A percentile compares a stretch with the other conserved stretches of the same genome.
These are phyloP conservation scores for Neurospora sp. DNA, from an alignment of 495 filamentous ascomycete genomes.

Conservation along the genomic window DNA sequence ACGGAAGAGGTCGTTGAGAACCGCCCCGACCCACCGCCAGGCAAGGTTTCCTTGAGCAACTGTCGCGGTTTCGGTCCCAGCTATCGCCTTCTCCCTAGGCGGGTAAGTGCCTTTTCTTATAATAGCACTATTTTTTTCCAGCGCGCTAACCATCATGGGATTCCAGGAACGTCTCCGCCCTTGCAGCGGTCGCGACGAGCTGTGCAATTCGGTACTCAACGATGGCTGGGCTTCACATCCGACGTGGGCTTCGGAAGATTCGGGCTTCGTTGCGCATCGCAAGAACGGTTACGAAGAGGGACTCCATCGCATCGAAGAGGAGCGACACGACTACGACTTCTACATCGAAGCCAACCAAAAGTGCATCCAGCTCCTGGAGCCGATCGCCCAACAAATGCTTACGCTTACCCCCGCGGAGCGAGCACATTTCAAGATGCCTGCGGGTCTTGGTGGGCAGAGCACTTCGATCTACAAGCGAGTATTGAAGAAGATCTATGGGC, in stretches of 20 bases:
- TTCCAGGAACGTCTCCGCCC: constrained; percentile 64
- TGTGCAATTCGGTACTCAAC: constrained; percentile 85
- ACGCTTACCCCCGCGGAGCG: constrained; percentile 63
- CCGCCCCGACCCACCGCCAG: constrained; percentile 57
- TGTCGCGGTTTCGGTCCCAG: constrained; percentile 90
- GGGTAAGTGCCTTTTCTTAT: constrained; percentile 34
- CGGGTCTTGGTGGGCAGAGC: constrained; percentile 83
- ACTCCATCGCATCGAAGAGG: constrained; percentile 92
- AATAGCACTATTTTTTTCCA: not conserved
- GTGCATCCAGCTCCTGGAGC: constrained; percentile 90
- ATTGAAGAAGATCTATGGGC: constrained; percentile 96
- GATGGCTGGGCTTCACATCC: constrained; percentile 98
- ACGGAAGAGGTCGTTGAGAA: constrained; percentile 72
- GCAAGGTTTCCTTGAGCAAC: constrained; percentile 78
- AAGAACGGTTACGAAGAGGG: constrained; percentile 93
- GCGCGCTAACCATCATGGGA: not conserved
- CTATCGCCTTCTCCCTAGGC: constrained; percentile 82
- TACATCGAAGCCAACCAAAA: constrained; percentile 90
- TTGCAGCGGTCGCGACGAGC: constrained; percentile 88
- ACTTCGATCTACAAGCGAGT: constrained; percentile 93
- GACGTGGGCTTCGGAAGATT: constrained; percentile 98
- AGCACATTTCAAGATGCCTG: constrained; percentile 61
- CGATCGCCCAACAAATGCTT: constrained; percentile 79
- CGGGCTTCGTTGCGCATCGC: constrained; percentile 92
- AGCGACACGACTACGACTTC: constrained; percentile 97